A percentile compares a stretch with the other conserved stretches of the same genome.
These are phyloP conservation scores for Mitosporidium daphniae DNA, from an alignment of 371 early-diverging fungal species.

Conservation along the genomic window DNA sequence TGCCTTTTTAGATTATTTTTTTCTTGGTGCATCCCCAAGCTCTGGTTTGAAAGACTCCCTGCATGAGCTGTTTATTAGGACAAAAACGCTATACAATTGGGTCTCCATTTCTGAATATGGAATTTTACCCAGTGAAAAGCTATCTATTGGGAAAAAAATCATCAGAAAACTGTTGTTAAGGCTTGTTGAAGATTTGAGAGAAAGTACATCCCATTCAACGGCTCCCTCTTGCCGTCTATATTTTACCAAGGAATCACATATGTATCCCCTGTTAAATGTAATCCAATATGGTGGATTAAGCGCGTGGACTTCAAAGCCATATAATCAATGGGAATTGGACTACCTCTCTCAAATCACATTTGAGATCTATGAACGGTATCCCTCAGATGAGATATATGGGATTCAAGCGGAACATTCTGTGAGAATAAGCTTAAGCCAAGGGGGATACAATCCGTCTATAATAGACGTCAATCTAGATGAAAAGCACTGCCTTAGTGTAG, in stretches of 20 bases:
- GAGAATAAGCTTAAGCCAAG: constrained; percentile 49
- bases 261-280: constrained; percentile 48
- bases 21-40: constrained; percentile 9
- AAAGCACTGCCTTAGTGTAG: constrained; percentile 42
- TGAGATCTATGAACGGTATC: constrained; percentile 54
- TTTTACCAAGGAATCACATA: constrained; percentile 63
- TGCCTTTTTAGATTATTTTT: constrained; percentile 26
- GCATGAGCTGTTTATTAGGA: not conserved
- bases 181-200: constrained; percentile 21
- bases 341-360: constrained; percentile 80
- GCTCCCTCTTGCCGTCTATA: constrained; percentile 37
- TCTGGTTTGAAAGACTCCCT: constrained; percentile 1
- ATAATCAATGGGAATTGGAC: constrained; percentile 54
- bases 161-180: not conserved
- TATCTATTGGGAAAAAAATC: not conserved
- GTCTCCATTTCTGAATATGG: not conserved
- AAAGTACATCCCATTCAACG: constrained; percentile 11
- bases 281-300: constrained; percentile 45
- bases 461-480: constrained; percentile 48
- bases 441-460: constrained; percentile 50
- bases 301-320: constrained; percentile 17
- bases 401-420: constrained; percentile 27
- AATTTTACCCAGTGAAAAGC: not conserved
- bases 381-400: constrained; percentile 1
- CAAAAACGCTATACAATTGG: not conserved